Conservation (phyloP, 139 green algal species). For the Dunaliella primolecta region DNA sequence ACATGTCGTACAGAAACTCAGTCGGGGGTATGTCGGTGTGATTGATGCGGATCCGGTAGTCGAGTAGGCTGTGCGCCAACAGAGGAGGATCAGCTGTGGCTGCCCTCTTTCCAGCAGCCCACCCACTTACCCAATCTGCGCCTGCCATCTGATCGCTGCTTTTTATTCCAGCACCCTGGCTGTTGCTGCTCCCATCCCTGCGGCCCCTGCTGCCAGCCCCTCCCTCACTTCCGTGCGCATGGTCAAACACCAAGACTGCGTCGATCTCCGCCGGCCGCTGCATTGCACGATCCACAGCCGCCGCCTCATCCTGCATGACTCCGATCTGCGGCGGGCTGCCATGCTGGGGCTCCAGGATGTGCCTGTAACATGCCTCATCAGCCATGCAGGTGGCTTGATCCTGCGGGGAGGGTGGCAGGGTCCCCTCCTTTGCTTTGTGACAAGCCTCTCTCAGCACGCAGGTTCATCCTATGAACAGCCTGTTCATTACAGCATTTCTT, state of each 20-base stretch:
- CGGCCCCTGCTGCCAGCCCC: not conserved
- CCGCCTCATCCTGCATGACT: conserved; percentile 21
- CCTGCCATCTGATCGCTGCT: too few relatives aligned
- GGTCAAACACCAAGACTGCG: conserved; percentile 45
- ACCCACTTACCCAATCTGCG: too few relatives aligned
- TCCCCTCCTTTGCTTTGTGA: too few relatives aligned
- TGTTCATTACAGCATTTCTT: too few relatives aligned
- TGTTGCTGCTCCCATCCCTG: not conserved
- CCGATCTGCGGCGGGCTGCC: conserved; percentile 30
- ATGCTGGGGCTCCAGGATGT: conserved; percentile 26
- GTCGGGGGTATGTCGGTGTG: conserved; percentile 67
- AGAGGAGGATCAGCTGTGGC: not conserved
- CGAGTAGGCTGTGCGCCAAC: not conserved
- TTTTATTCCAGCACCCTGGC: not conserved
- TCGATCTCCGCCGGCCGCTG: conserved; percentile 34
- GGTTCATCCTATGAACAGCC: too few relatives aligned
- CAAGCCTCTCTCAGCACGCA: too few relatives aligned
- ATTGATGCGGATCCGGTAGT: conserved; percentile 59
- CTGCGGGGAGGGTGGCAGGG: too few relatives aligned
- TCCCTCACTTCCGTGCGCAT: not conserved
- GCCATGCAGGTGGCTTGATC: conserved; percentile 40
- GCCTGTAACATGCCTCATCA: conserved; percentile 47
- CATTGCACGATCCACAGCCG: not conserved
- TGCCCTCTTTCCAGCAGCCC: not conserved
- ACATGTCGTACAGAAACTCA: conserved; percentile 53